phyloP scores from a whole-genome alignment of 257 asterid genomes.

The Craterostigma plantagineum region DNA sequence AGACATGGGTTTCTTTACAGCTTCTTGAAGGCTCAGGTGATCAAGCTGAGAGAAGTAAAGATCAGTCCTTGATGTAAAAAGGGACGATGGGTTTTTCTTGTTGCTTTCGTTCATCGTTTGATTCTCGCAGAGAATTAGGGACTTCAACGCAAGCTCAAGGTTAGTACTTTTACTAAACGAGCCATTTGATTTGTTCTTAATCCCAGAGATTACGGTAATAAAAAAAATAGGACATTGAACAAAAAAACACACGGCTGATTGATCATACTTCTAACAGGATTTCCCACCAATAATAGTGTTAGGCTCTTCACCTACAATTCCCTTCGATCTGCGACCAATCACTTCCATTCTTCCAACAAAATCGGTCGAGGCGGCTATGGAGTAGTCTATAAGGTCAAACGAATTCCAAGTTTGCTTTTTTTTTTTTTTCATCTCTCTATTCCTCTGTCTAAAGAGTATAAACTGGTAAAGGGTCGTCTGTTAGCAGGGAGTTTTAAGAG shows the following conservation, averaged over 20 bases:
- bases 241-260: too few species aligned
- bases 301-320: slow-evolving; percentile 38
- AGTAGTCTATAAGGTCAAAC: slow-evolving; percentile 47
- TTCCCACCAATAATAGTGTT: slow-evolving; percentile 35
- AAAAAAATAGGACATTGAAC: too few species aligned
- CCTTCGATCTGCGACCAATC: slow-evolving; percentile 50
- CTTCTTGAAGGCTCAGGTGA: too few species aligned
- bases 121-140: slow-evolving; percentile 20
- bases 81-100: slow-evolving; percentile 23
- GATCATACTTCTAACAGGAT: too few species aligned
- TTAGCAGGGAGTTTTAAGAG: slow-evolving; percentile 75
- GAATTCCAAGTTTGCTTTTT: background rate
- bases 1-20: too few species aligned
- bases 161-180: slow-evolving; percentile 5
- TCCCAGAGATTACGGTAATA: background rate
- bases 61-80: too few species aligned
- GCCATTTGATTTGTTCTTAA: background rate
- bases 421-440: too few species aligned
- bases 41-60: too few species aligned
- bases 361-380: slow-evolving; percentile 84
- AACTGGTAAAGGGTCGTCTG: too few species aligned
- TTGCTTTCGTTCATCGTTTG: slow-evolving; percentile 46
- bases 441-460: too few species aligned
- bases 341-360: slow-evolving; percentile 51
- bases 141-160: slow-evolving; percentile 21